Base-by-base conservation (phyloP, 352 stramenopile genomes). In the Globisporangium irregulare region DNA sequence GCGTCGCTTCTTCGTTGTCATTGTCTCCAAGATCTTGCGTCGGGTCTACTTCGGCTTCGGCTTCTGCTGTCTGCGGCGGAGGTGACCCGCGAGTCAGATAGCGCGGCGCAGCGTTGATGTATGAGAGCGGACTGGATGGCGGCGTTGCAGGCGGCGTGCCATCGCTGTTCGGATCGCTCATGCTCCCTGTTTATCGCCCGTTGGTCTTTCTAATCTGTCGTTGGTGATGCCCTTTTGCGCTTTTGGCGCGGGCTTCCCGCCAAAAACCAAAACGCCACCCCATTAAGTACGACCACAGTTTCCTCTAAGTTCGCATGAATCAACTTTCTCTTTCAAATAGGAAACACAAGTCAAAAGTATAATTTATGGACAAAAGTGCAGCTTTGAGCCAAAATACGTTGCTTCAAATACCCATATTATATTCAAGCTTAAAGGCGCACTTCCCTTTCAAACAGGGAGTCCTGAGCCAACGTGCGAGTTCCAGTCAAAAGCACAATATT, bases 131-230 rank as follows among this genome's bases (percentile, higher is more conserved):
- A 68, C 81, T 91, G 53, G 82, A 90, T 15, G 85, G 85, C 29
- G 86, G 86, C 50, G 86, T 91, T 8, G 73, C 69, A 34, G 81
- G 80, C 24, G 82, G 82, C 27, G 81, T 83, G 32, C 73, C 76
- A 24, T 72, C 68, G 14, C 41, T 63, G 15, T 69, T 51, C 62
- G 25, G 43, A 15, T 57, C 59, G 18, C 43, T 43, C 36, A 54
- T 65, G 29, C n/a, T 55, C 18, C 24, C 48, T 22, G 18, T 54
- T n/a, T 8, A 20, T 58, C 53, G n/a, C 4, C 34, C 25, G 10
- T 34, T 5, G 48, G 8, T 61, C 6, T 9, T 48, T 20, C 27
- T 7, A 41, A 41, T 59, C 15, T 34, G 24, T 41, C 36, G n/a
- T 18, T n/a, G 9, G 12, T 25, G 22, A 59, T 59, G 54, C 7